Conservation (phyloP, 768 basidiomycete species). For the Boletellus ananiceps region DNA sequence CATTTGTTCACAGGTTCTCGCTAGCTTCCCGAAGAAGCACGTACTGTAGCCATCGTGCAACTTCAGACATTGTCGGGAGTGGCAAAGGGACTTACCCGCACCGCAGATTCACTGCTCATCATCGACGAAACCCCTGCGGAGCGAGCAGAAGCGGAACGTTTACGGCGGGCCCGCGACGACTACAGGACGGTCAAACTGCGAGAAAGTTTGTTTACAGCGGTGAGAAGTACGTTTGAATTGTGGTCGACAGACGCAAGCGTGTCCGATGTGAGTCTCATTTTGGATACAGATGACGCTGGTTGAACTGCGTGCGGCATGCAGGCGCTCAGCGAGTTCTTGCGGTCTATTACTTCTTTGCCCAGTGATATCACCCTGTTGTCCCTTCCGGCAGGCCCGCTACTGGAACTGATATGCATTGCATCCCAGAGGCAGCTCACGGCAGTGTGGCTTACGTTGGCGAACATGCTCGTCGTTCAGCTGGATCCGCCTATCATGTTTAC, state of each 20-base stretch:
- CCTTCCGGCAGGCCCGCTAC: slow-evolving; percentile 72
- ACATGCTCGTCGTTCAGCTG: slow-evolving; percentile 76
- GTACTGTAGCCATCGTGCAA: slow-evolving; percentile 59
- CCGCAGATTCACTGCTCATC: slow-evolving; percentile 60
- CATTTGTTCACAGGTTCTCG: background rate
- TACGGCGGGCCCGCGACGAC: slow-evolving; percentile 62
- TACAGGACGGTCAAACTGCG: slow-evolving; percentile 58
- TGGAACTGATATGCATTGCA: slow-evolving; percentile 74
- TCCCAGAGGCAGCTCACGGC: slow-evolving; percentile 68
- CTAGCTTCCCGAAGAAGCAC: slow-evolving; percentile 73
- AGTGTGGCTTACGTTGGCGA: slow-evolving; percentile 80
- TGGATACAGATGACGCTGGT: background rate
- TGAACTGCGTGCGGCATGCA: slow-evolving; percentile 26
- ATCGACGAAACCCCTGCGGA: slow-evolving; percentile 55
- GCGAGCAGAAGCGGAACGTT: slow-evolving; percentile 46
- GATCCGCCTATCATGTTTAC: slow-evolving; percentile 57
- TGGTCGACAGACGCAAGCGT: slow-evolving; percentile 81
- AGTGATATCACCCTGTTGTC: slow-evolving; percentile 75
- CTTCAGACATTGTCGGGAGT: slow-evolving; percentile 81
- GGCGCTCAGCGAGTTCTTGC: slow-evolving; percentile 80
- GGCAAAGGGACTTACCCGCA: slow-evolving; percentile 80
- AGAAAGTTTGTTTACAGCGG: slow-evolving; percentile 56
- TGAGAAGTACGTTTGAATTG: slow-evolving; percentile 58
- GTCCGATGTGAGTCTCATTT: slow-evolving; percentile 57
- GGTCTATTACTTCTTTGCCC: slow-evolving; percentile 79